These are phyloP conservation scores for Thuja plicata DNA, from an alignment of 83 land plant genomes.

Conservation along the genomic window DNA sequence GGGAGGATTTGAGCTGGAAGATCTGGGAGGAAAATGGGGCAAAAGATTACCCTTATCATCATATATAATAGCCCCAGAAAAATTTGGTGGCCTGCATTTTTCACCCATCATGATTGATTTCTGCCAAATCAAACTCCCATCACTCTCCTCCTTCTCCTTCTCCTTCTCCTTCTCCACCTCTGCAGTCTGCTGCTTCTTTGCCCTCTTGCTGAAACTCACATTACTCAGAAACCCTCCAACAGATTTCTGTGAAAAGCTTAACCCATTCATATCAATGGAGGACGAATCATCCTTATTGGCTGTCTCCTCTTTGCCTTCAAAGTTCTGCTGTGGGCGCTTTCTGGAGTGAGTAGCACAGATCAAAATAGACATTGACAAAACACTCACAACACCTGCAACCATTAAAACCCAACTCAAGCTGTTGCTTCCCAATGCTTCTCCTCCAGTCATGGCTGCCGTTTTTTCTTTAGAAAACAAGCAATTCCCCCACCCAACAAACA, in stretches of 20 bases:
- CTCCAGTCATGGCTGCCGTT: neutral
- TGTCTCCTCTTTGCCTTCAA: neutral
- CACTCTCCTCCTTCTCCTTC: neutral
- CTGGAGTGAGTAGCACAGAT: neutral
- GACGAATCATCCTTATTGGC: neutral
- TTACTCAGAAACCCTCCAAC: neutral
- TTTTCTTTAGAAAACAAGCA: neutral
- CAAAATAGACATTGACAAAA: neutral
- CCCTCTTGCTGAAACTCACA: neutral
- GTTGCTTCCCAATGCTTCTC: neutral
- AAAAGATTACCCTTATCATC: neutral
- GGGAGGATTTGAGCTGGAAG: neutral
- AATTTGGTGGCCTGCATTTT: neutral
- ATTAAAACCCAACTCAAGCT: neutral
- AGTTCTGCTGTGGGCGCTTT: neutral
- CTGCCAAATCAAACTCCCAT: neutral
- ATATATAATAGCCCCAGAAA: neutral
- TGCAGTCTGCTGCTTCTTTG: neutral
- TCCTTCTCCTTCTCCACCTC: neutral
- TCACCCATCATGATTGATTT: neutral
- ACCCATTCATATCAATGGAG: neutral
- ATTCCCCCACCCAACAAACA: neutral
- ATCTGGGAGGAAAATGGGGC: constrained; percentile 1
- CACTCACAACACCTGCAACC: neutral
- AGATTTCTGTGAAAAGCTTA: neutral